phyloP scores from a whole-genome alignment of 768 basidiomycete genomes.

The Naematelia aurantialba region DNA sequence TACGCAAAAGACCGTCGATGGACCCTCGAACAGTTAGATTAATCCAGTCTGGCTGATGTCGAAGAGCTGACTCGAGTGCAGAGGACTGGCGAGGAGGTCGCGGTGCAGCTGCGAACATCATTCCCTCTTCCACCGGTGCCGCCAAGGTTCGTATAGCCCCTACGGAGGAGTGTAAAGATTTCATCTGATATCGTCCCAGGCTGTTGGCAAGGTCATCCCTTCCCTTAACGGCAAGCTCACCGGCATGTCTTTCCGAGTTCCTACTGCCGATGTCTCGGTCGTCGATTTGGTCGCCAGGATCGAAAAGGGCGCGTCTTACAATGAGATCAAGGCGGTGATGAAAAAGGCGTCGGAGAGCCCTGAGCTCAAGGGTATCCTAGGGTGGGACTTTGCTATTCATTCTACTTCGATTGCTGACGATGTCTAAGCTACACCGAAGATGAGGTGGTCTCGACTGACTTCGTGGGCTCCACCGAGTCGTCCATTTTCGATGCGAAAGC shows the following conservation, averaged over 20 bases:
- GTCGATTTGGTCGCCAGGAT: constrained; percentile 93
- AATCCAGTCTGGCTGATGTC: not conserved
- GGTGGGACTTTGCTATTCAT: constrained; percentile 21
- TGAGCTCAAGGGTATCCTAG: constrained; percentile 55
- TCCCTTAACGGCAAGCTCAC: constrained; percentile 95
- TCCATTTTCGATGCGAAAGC: constrained; percentile 91
- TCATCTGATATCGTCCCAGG: constrained; percentile 49
- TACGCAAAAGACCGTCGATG: constrained; percentile 69
- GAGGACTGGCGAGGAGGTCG: constrained; percentile 57
- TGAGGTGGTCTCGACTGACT: constrained; percentile 87
- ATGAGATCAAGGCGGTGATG: constrained; percentile 80
- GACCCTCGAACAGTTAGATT: constrained; percentile 63
- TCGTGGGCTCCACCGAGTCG: constrained; percentile 70
- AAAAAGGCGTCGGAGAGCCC: constrained; percentile 70
- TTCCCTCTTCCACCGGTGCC: constrained; percentile 96
- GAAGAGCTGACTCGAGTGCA: constrained; percentile 10
- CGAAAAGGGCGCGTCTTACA: constrained; percentile 79
- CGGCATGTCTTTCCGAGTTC: constrained; percentile 93
- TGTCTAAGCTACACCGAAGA: constrained; percentile 87
- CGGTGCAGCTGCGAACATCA: constrained; percentile 95
- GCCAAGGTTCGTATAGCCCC: constrained; percentile 60
- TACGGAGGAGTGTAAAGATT: not conserved
- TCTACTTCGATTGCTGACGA: constrained; percentile 42
- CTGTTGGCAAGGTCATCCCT: constrained; percentile 97
- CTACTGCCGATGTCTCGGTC: constrained; percentile 92